Evolutionary conservation across 345 rosid species (phyloP).

Genomic region (Populus euphratica): DNA sequence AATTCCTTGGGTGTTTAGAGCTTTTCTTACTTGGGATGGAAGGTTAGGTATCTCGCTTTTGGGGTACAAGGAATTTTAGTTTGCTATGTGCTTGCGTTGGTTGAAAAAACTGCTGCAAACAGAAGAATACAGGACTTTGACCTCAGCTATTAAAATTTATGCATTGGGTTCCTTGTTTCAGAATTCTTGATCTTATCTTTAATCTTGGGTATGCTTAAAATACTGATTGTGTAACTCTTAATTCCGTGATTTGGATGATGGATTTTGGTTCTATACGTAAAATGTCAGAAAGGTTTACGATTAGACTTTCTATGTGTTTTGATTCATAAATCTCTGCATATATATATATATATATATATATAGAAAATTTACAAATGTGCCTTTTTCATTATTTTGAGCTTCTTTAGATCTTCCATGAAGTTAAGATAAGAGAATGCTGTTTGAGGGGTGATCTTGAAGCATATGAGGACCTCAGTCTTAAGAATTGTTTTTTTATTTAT

Average conservation of each 20-base stretch:
- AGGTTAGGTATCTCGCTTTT: neutral
- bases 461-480: neutral
- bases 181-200: slow-evolving; percentile 7
- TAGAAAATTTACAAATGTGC: neutral
- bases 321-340: neutral
- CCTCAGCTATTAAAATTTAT: neutral
- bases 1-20: neutral
- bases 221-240: neutral
- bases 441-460: neutral
- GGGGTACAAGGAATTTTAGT: neutral
- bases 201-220: neutral
- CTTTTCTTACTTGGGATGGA: neutral
- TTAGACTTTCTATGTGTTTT: neutral
- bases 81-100: neutral
- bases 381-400: neutral
- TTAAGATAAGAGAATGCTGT: neutral
- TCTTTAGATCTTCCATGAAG: neutral
- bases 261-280: neutral
- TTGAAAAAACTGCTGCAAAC: neutral
- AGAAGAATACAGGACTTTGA: neutral
- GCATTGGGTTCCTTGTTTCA: neutral
- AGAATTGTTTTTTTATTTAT: neutral
- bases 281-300: neutral
- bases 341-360: neutral
- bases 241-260: neutral